Conservation (phyloP, 2,329 filamentous ascomycete species). For the Cryphonectria carpinicola region DNA sequence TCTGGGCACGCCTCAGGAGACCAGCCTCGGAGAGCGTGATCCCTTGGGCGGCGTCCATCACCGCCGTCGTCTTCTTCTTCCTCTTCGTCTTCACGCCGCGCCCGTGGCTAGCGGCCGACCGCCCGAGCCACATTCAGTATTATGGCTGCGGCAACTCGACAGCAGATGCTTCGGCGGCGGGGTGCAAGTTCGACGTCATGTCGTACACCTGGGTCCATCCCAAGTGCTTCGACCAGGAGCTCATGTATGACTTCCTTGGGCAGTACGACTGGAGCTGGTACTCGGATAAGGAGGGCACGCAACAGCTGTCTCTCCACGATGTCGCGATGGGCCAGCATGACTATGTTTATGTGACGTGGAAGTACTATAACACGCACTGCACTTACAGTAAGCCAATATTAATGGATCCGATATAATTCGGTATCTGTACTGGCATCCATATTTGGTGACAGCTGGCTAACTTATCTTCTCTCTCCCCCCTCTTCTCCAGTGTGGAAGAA, state of each 20-base stretch:
- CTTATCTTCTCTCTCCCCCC: background rate
- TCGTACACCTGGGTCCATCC: slow-evolving; percentile 24
- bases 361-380: slow-evolving; percentile 21
- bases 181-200: slow-evolving; percentile 22
- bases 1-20: background rate
- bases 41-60: background rate
- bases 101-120: slow-evolving; percentile 16
- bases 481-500: slow-evolving; percentile 17
- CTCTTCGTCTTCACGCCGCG: slow-evolving; percentile 19
- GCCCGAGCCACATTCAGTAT: slow-evolving; percentile 6
- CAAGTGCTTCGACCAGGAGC: slow-evolving; percentile 22
- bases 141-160: slow-evolving; percentile 21
- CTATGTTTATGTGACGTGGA: slow-evolving; percentile 22
- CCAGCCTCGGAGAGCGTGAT: background rate
- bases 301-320: slow-evolving; percentile 6
- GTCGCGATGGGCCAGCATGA: slow-evolving; percentile 14
- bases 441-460: background rate
- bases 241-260: slow-evolving; percentile 22
- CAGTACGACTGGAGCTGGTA: slow-evolving; percentile 18
- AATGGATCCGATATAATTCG: background rate
- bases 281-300: slow-evolving; percentile 5
- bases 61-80: slow-evolving; percentile 13
- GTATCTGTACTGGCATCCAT: background rate
- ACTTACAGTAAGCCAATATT: slow-evolving; percentile 16
- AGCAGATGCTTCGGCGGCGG: slow-evolving; percentile 15